A percentile compares a stretch with the other conserved stretches of the same genome.
These are phyloP conservation scores for Torrubiella hemipterigena DNA, from an alignment of 2,329 filamentous ascomycete genomes.

Conservation along the genomic window DNA sequence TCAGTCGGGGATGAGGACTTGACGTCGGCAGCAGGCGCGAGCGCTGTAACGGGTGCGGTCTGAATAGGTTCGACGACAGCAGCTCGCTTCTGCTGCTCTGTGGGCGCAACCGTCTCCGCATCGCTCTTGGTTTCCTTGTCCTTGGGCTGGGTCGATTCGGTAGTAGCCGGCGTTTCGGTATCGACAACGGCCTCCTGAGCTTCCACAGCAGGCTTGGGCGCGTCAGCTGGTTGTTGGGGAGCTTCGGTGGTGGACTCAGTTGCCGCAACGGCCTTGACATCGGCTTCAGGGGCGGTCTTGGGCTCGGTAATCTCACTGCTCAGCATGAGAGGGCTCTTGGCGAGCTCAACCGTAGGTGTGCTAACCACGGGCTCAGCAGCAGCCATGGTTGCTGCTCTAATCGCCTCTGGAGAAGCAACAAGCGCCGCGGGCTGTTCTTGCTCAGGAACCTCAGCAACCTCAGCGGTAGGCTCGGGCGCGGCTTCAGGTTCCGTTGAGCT, in stretches of 20 bases:
- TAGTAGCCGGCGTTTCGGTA: background rate
- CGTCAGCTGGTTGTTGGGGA: too few species aligned
- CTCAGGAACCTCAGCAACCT: background rate
- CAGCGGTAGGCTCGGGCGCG: background rate
- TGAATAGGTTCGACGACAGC: conserved; percentile 40
- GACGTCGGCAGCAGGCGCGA: background rate
- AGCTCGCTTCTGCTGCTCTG: conserved; percentile 21
- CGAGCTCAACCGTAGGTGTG: conserved; percentile 6
- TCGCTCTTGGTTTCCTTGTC: conserved; percentile 10
- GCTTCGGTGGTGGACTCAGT: too few species aligned
- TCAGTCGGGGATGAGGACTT: conserved; percentile 2
- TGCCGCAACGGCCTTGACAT: too few species aligned
- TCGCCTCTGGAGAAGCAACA: conserved; percentile 11
- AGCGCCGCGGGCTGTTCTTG: conserved; percentile 8
- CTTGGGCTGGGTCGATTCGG: too few species aligned
- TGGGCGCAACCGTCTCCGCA: conserved; percentile 13
- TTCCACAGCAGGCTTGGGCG: too few species aligned
- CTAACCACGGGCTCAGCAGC: conserved; percentile 7
- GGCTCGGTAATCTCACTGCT: conserved; percentile 6
- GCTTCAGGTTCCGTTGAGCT: background rate
- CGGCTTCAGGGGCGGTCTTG: conserved; percentile 7
- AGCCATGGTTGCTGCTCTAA: too few species aligned
- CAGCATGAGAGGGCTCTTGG: conserved; percentile 1
- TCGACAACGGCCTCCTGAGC: background rate
- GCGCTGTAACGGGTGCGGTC: conserved; percentile 17